Base-by-base conservation (phyloP, 1,284 basidiomycete species). In the Microbotryum violaceum region DNA sequence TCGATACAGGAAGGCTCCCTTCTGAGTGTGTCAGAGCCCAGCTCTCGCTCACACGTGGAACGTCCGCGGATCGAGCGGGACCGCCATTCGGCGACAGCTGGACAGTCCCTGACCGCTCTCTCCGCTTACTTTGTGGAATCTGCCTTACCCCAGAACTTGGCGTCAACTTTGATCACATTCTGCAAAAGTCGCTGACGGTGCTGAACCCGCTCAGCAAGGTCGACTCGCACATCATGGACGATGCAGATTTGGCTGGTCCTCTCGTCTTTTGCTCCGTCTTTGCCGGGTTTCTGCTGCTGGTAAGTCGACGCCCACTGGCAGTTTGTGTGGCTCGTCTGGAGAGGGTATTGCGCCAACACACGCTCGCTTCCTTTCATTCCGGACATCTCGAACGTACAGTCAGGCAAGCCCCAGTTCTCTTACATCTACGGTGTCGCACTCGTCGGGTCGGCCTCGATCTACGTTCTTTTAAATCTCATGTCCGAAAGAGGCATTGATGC, bases 401-500 rank as follows among this genome's bases (percentile, higher is more conserved):
- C 91, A 18, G 96, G 96, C 65, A 97, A 97, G 79, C 90, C 91
- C 9, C 96, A 97, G 75, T 99, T 99, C 77, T 92, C 91, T 33
- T 97, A 97, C 77, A 97, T 98, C 68, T 99, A 99, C 76, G 96
- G 96, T 55, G 90, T 99, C 65, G 94, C 89, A 54, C 82, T 97
- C 16, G 83, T 98, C 70, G 96, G 96, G 57, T 91, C 89, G 4
- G 82, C 85, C n/a, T 91, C 91, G 45, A 88, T 98, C 73, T 98
- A 98, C 80, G 84, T 86, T 51, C 85, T 99, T 59, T 84, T 99
- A 71, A 98, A 99, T 75, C 82, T 97, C 69, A 98, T 99, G 96
- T 91, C 90, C 42, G 89, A 92, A 75, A 85, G 85, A 53, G 90
- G 88, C 56, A 97, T 99, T 70, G 94, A 98, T 74, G 90, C 93